Evolutionary conservation across 306 rosid species (phyloP).

Genomic region (Dicorynia guianensis): DNA sequence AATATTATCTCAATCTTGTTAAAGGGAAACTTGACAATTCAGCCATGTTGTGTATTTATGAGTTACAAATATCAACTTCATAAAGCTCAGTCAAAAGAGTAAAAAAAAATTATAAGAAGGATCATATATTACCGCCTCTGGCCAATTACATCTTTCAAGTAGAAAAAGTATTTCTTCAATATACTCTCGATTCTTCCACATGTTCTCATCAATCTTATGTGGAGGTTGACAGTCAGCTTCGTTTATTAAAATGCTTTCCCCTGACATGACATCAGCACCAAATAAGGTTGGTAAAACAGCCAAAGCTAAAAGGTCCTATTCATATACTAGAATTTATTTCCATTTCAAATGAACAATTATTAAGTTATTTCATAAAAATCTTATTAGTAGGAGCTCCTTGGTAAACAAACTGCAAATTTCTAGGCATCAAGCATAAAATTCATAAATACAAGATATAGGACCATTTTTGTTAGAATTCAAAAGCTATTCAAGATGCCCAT

Average conservation of each 20-base stretch:
- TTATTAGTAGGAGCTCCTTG: not conserved
- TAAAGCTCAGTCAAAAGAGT: slow-evolving; percentile 14
- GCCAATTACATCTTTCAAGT: slow-evolving; percentile 77
- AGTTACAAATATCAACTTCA: slow-evolving; percentile 12
- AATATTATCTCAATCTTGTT: not conserved
- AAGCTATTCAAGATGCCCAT: slow-evolving; percentile 7
- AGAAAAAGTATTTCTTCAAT: slow-evolving; percentile 81
- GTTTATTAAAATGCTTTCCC: slow-evolving; percentile 54
- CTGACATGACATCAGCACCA: slow-evolving; percentile 50
- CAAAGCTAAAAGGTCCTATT: not conserved
- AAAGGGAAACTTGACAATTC: slow-evolving; percentile 24
- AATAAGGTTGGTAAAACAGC: slow-evolving; percentile 2
- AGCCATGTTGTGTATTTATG: slow-evolving; percentile 7
- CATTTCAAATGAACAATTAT: not conserved
- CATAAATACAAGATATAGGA: slow-evolving; percentile 1
- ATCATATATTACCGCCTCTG: slow-evolving; percentile 60
- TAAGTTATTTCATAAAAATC: not conserved
- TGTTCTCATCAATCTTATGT: slow-evolving; percentile 93
- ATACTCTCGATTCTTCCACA: slow-evolving; percentile 97
- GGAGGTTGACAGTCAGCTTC: slow-evolving; percentile 75
- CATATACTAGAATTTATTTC: not conserved
- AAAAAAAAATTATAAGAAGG: slow-evolving; percentile 19
- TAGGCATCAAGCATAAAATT: not conserved
- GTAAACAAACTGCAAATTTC: slow-evolving; percentile 5
- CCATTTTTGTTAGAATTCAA: not conserved